Conservation (phyloP, 805 yeast species). For the Candida sithepensis region DNA sequence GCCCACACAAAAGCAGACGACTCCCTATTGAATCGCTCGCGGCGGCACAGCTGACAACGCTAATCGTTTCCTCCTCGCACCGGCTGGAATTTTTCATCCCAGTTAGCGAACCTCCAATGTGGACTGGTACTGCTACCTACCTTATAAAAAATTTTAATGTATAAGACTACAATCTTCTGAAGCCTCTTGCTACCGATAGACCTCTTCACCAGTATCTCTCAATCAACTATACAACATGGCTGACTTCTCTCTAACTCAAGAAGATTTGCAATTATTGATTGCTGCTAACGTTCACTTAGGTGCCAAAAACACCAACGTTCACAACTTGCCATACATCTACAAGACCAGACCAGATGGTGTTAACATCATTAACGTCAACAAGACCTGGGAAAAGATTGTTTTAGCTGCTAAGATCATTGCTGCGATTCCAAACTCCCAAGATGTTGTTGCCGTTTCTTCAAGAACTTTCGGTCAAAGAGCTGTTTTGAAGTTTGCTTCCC, state of each 20-base stretch:
- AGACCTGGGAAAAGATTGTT: constrained; percentile 99
- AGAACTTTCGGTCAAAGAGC: constrained; percentile 99
- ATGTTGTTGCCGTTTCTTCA: constrained; percentile 97
- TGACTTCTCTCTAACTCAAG: constrained; percentile 63
- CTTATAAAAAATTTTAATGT: constrained; percentile 1
- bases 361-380: constrained; percentile 95
- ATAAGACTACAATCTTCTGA: neutral
- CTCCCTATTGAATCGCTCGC: too few species aligned
- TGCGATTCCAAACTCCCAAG: constrained; percentile 97
- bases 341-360: constrained; percentile 99
- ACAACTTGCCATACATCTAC: constrained; percentile 95
- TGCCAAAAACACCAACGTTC: constrained; percentile 99
- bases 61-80: neutral
- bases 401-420: constrained; percentile 99
- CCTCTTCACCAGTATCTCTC: neutral
- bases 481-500: constrained; percentile 98
- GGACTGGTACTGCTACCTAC: neutral
- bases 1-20: too few species aligned
- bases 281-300: constrained; percentile 99
- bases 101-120: neutral
- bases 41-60: too few species aligned
- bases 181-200: neutral
- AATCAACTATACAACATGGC: constrained; percentile 27
- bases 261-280: constrained; percentile 97
- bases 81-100: neutral